These are phyloP conservation scores for Colletotrichum sp. DNA, from an alignment of 2,329 filamentous ascomycete genomes.

Conservation along the genomic window DNA sequence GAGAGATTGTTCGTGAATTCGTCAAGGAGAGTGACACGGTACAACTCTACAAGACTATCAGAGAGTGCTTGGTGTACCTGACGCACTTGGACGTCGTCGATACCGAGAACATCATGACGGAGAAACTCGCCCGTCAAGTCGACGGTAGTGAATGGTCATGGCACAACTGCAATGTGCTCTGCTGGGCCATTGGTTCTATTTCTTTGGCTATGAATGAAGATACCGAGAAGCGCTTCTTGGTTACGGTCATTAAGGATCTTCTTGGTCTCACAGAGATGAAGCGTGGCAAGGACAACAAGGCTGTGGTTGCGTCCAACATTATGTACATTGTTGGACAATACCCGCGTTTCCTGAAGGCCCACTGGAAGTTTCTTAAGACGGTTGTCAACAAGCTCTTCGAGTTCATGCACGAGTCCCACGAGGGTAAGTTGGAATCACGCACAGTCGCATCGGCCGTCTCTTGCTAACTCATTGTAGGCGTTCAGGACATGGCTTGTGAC, in stretches of 20 bases:
- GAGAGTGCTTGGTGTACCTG: constrained; percentile 95
- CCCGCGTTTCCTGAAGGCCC: constrained; percentile 95
- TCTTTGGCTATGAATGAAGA: constrained; percentile 99
- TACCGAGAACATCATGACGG: constrained; percentile 98
- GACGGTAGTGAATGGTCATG: constrained; percentile 98
- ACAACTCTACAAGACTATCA: constrained; percentile 97
- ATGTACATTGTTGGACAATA: constrained; percentile 99
- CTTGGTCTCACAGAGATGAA: constrained; percentile 98
- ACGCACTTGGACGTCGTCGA: constrained; percentile 97
- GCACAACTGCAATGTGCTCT: constrained; percentile 99
- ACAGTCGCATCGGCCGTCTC: too few species aligned
- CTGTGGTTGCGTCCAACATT: constrained; percentile 98
- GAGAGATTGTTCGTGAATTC: constrained; percentile 98
- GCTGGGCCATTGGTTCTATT: constrained; percentile 99
- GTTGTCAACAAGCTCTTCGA: constrained; percentile 99
- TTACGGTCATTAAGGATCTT: constrained; percentile 98
- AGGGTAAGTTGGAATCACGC: constrained; percentile 63
- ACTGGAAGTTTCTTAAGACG: constrained; percentile 99
- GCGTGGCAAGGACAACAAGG: constrained; percentile 99
- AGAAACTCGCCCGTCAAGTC: constrained; percentile 94
- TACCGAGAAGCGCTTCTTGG: constrained; percentile 96
- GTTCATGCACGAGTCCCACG: constrained; percentile 99
- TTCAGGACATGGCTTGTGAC: constrained; percentile 99
- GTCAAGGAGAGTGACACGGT: constrained; percentile 99
- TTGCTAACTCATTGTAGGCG: constrained; percentile 56